These are phyloP conservation scores for Paramecium biaurelia DNA, from an alignment of 73 alveolate genomes.

Conservation along the genomic window DNA sequence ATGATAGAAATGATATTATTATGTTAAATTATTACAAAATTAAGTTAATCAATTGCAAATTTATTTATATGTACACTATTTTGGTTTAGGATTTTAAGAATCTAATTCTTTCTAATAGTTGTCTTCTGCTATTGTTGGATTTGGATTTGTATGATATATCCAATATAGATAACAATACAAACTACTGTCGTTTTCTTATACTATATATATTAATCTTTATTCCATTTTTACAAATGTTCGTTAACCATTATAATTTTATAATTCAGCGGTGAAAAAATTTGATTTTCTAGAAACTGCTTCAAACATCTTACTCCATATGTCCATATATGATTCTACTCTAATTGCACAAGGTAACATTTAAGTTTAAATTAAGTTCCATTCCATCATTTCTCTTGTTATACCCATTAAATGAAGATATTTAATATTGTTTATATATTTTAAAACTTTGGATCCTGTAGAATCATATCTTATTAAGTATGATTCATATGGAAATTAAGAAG, in stretches of 20 bases:
- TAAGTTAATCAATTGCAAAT: background rate
- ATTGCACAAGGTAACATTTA: constrained; percentile 22
- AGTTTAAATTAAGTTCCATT: background rate
- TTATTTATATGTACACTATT: constrained; percentile 9
- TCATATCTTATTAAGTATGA: background rate
- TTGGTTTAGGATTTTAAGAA: constrained; percentile 32
- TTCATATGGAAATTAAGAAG: constrained; percentile 41
- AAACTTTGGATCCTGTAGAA: background rate
- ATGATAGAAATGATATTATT: background rate
- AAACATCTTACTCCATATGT: constrained; percentile 5
- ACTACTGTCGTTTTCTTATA: background rate
- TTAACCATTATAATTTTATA: constrained; percentile 23
- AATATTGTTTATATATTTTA: background rate
- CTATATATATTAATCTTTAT: background rate
- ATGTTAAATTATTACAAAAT: background rate
- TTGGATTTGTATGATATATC: background rate
- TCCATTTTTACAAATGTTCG: constrained; percentile 16
- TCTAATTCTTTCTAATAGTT: background rate
- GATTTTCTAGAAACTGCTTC: background rate
- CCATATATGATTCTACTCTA: constrained; percentile 19
- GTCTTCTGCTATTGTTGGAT: background rate
- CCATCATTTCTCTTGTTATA: constrained; percentile 11
- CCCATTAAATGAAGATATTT: constrained; percentile 42
- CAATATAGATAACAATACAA: background rate
- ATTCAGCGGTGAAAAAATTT: background rate